These are phyloP conservation scores for Dianthus caryophyllus DNA, from an alignment of 148 eudicot species.

Conservation along the genomic window DNA sequence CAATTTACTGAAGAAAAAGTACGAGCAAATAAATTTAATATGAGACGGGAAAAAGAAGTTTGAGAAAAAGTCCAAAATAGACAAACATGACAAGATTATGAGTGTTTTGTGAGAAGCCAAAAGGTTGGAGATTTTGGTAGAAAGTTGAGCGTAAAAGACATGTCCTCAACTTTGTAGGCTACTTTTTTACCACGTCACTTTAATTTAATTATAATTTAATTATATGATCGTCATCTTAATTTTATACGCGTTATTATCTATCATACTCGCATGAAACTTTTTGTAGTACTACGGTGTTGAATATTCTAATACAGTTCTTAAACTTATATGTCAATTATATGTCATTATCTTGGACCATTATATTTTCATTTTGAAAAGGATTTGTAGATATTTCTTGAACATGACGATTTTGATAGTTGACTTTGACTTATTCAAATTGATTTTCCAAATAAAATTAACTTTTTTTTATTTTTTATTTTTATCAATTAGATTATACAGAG, in stretches of 20 bases:
- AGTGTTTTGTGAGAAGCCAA: not conserved
- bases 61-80: too few species aligned
- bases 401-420: slow-evolving; percentile 13
- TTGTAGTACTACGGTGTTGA: not conserved
- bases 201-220: too few species aligned
- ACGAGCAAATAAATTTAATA: too few species aligned
- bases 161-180: too few species aligned
- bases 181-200: too few species aligned
- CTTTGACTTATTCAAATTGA: not conserved
- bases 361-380: slow-evolving; percentile 1
- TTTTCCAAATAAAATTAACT: not conserved
- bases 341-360: slow-evolving; percentile 3
- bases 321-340: too few species aligned
- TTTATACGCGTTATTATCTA: not conserved
- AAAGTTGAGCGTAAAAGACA: not conserved
- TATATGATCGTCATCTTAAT: too few species aligned
- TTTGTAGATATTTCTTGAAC: slow-evolving; percentile 1
- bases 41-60: too few species aligned
- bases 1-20: too few species aligned
- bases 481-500: too few species aligned
- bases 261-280: not conserved
- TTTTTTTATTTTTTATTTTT: too few species aligned
- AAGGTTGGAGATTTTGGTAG: slow-evolving; percentile 17
- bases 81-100: not conserved
- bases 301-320: not conserved